Conservation (phyloP, 371 early-diverging fungal genomes). For the Mortierella sp. region DNA sequence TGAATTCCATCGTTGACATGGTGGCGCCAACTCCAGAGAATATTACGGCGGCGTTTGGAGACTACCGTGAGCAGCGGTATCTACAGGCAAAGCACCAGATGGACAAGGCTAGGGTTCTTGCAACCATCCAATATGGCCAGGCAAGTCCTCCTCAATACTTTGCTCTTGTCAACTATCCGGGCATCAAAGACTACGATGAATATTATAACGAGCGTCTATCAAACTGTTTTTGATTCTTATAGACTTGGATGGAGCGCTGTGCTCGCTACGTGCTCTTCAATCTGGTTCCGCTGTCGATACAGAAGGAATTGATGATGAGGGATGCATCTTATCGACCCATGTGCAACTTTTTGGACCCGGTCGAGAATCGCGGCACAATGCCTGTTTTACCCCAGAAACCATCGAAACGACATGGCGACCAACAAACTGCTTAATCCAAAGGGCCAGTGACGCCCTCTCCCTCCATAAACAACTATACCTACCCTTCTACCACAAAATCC, state of each 20-base stretch:
- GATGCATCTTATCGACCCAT: slow-evolving; percentile 17
- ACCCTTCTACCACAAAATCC: no score
- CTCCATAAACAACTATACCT: no score
- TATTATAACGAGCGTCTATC: no score
- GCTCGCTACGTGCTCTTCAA: slow-evolving; percentile 16
- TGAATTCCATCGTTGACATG: slow-evolving; percentile 27
- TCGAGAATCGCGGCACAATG: slow-evolving; percentile 19
- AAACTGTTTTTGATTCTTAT: not conserved
- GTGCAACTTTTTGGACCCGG: slow-evolving; percentile 9
- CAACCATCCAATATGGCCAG: not conserved
- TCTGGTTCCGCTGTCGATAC: slow-evolving; percentile 13
- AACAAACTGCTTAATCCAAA: not conserved
- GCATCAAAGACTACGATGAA: no score
- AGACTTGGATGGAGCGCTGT: slow-evolving; percentile 14
- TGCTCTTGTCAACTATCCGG: no score
- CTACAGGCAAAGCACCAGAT: not conserved
- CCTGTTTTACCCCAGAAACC: slow-evolving; percentile 10
- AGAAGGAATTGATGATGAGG: not conserved
- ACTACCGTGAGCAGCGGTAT: slow-evolving; percentile 12
- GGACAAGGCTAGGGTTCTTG: not conserved
- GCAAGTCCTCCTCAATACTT: not conserved
- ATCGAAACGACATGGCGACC: not conserved
- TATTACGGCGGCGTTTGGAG: slow-evolving; percentile 11
- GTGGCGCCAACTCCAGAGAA: not conserved
- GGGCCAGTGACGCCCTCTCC: no score